Percentiles rank a stretch among this genome's conserved stretches.
phyloP scores from a whole-genome alignment of 495 filamentous ascomycete species.

The Tuber melanosporum region DNA sequence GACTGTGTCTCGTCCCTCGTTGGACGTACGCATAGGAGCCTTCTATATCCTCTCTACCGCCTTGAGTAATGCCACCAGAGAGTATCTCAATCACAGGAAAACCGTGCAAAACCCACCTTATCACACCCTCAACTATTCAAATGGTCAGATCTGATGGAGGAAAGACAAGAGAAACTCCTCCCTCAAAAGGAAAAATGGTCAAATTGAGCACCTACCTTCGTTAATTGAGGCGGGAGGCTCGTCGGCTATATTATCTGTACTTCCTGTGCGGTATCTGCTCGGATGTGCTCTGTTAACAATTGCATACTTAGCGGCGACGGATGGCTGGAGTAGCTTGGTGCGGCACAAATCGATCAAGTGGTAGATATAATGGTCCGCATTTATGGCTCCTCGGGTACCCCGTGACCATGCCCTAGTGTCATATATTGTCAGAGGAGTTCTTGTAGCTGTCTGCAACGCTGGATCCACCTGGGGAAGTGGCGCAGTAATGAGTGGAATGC shows the following conservation, averaged over 20 bases:
- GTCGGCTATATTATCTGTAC: conserved; percentile 14
- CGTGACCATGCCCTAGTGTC: conserved; percentile 13
- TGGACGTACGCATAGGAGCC: not conserved
- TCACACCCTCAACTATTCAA: conserved; percentile 17
- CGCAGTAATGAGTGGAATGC: conserved; percentile 18
- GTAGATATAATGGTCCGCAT: conserved; percentile 15
- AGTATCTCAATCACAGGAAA: conserved; percentile 23
- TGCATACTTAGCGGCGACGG: conserved; percentile 22
- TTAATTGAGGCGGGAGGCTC: conserved; percentile 17
- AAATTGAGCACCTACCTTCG: conserved; percentile 11
- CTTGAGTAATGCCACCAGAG: not conserved
- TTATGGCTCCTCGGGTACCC: not conserved
- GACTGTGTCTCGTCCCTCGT: not conserved
- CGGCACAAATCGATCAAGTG: conserved; percentile 6
- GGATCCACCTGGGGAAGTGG: conserved; percentile 4
- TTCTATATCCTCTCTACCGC: not conserved
- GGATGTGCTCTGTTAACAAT: conserved; percentile 24
- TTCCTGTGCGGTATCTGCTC: conserved; percentile 16
- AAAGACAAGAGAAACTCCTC: not conserved
- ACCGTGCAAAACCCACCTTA: conserved; percentile 19
- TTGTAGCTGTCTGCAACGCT: not conserved
- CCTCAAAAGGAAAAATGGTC: not conserved
- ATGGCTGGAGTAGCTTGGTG: conserved; percentile 9
- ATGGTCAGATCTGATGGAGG: not conserved
- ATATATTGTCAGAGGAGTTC: conserved; percentile 17